These are phyloP conservation scores for Globisporangium abappressorium DNA, from an alignment of 352 stramenopile genomes.

Conservation along the genomic window DNA sequence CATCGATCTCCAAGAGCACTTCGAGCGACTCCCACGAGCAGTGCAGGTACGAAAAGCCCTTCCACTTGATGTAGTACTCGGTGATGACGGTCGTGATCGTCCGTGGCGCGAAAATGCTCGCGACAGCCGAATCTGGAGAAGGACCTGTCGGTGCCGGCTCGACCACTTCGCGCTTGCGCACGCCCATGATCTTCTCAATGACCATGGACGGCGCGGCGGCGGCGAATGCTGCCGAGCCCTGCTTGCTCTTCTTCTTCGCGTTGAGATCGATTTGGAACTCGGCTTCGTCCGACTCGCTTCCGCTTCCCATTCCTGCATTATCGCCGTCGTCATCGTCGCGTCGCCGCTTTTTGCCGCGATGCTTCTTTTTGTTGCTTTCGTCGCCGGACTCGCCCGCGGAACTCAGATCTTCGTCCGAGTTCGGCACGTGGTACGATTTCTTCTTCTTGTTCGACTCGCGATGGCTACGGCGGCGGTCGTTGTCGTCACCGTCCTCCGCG, in stretches of 20 bases:
- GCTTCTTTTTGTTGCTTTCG: slow-evolving; percentile 13
- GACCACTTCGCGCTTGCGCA: slow-evolving; percentile 44
- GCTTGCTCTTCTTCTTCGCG: slow-evolving; percentile 32
- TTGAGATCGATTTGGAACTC: slow-evolving; percentile 29
- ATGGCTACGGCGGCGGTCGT: slow-evolving; percentile 50
- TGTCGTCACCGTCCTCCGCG: slow-evolving; percentile 22
- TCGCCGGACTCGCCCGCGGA: slow-evolving; percentile 39
- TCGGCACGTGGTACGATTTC: slow-evolving; percentile 77
- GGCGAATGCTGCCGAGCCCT: slow-evolving; percentile 6
- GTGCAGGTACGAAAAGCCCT: slow-evolving; percentile 88
- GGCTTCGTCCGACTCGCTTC: slow-evolving; percentile 42
- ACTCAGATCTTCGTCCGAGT: slow-evolving; percentile 78
- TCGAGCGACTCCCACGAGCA: slow-evolving; percentile 81
- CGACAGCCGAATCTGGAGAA: slow-evolving; percentile 26
- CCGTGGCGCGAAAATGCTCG: slow-evolving; percentile 34
- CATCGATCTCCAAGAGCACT: slow-evolving; percentile 73
- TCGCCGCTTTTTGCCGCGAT: slow-evolving; percentile 24
- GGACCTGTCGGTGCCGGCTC: slow-evolving; percentile 20
- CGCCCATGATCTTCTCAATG: slow-evolving; percentile 89
- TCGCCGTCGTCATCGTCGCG: slow-evolving; percentile 27
- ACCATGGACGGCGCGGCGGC: slow-evolving; percentile 47
- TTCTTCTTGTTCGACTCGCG: slow-evolving; percentile 64
- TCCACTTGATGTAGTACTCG: slow-evolving; percentile 92
- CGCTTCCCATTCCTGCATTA: slow-evolving; percentile 8
- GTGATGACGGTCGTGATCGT: slow-evolving; percentile 37